Evolutionary conservation across 345 rosid genomes (phyloP).

Genomic region (thale cress (Arabidopsis thaliana)): DNA sequence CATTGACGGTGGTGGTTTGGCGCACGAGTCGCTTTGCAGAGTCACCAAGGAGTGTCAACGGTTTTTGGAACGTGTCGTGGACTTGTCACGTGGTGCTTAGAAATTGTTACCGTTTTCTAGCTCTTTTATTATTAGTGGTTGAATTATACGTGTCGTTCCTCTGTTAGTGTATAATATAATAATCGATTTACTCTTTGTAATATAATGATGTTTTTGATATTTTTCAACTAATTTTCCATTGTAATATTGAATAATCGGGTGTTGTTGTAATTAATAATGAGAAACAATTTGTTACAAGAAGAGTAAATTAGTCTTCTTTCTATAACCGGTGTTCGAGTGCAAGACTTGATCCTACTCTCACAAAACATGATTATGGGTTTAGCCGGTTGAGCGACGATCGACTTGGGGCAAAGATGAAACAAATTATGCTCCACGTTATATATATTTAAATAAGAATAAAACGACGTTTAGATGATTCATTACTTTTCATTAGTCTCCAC

Average conservation of each 20-base stretch:
- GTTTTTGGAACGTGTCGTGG: conserved; percentile 26
- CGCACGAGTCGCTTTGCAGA: conserved; percentile 39
- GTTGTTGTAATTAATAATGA: not conserved
- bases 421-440: not conserved
- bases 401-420: not conserved
- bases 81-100: conserved; percentile 44
- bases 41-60: conserved; percentile 35
- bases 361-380: not conserved
- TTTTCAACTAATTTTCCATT: conserved; percentile 2
- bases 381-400: not conserved
- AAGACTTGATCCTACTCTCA: not conserved
- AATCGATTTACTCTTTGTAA: not conserved
- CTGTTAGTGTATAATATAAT: conserved; percentile 1
- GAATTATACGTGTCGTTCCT: not conserved
- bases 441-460: not conserved
- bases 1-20: conserved; percentile 34
- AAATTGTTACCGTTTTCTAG: conserved; percentile 10
- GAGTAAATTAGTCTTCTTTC: not conserved
- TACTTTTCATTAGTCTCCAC: not conserved
- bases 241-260: conserved; percentile 8
- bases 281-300: not conserved
- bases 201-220: not conserved
- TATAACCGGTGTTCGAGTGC: not conserved
- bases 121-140: not conserved
- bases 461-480: not conserved